Evolutionary conservation across 306 rosid genomes (phyloP), one percentile per base, ranked within the genome.

Genomic region (Lablab purpureus): DNA sequence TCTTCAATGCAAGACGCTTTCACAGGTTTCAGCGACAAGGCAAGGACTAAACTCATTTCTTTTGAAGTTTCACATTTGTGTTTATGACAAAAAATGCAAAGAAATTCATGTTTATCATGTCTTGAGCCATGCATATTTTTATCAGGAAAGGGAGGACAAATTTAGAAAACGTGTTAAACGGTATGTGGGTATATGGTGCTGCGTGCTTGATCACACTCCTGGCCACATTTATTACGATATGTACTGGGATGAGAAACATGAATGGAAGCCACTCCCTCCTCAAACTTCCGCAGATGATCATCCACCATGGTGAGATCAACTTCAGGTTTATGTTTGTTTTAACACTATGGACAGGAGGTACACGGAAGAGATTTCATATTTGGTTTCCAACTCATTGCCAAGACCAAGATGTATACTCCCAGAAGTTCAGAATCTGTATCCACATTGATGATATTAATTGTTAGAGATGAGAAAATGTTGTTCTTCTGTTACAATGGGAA

Each of bases 161-260:
- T 96, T 96, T 92, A 83, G 89, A 88, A 85, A 81, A 17, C 94
- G 98, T 0, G 89, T 84, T 74, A 90, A 93, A 87, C 89, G 86
- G 55, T 96, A 96, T 11, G 77, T 87, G 1, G 99, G 99, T 40
- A 96, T 96, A 84, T 93, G 99, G 98, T 96, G 99, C 82, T 96
- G 99, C 46, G 99, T 91, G 83, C 41, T 69, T 21, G 81, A 87
- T 76, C 93, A 88, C 76, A 83, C 83, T 23, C 95, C 96, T 7
- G 99, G 97, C 46, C 99, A 96, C 89, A 89, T 96, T 79, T 96
- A 83, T 74, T 96, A 96, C 60, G 97, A 96, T 81, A 96, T 96
- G 90, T 96, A 91, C 81, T 96, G 97, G 98, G 99, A 96, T 69
- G 98, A 96, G 88, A 96, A 91, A 78, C 99, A 96, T 12, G 92